Base-by-base conservation (phyloP, 139 green algal species). In the Picochlorum sp. region DNA sequence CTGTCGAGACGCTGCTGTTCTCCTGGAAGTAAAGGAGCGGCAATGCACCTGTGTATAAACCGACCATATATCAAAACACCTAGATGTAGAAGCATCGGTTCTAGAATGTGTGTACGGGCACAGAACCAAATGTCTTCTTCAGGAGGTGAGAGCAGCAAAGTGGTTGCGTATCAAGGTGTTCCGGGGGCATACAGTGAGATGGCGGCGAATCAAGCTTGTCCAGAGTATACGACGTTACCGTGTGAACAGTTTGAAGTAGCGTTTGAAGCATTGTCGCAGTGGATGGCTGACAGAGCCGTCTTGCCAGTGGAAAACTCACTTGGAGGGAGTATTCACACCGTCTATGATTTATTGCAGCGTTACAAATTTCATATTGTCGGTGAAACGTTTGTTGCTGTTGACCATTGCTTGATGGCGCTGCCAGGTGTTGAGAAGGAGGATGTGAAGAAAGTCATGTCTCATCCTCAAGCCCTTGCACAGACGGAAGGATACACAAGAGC, bases 191-290 rank as follows among this genome's bases (percentile, higher is more conserved):
- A 98, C 81, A 95, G 83, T 65, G 92, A 98, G 69, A 81, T 77
- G 45, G 93, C 93, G 2, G 87, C 89, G 1, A 66, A 79, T 30
- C 87, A 85, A 31, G 89, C 88, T 0, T 94, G 88, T 72, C 83
- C 89, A 0, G 82, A 81, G 7, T 83, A 74, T 31, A 79, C 90
- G 45, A 80, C 88, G 11, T 51, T 96, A 38, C 90, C 93, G 6
- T 98, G 91, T 63, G 85, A 92, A 26, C 86, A 96, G 75, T 98
- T 98, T 59, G 93, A 98, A 65, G 81, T 86, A 6, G 91, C 91
- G 3, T 97, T 97, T 69, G 84, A 96, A 73, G 85, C 84, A 5
- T 31, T 82, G 38, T 58, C 57, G 14, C 72, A 87, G 73, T 91
- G 74, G 79, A 74, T 80, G 54, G 81, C 82, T 1, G 86, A 92